phyloP scores from a whole-genome alignment of 345 rosid genomes.

The Kernera saxatilis region DNA sequence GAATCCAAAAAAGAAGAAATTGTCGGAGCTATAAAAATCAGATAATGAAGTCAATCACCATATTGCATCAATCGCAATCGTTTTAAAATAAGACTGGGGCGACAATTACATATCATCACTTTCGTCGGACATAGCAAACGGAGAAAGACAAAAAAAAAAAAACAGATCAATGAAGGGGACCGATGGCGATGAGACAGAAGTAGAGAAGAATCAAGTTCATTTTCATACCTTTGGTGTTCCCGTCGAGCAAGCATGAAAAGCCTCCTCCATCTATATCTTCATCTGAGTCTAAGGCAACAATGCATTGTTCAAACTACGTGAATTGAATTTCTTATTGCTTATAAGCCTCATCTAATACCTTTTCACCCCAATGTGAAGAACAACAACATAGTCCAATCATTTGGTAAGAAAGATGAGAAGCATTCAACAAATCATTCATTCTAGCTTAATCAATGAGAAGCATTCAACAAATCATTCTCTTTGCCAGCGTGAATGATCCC shows the following conservation, averaged over 20 bases:
- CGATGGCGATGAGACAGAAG: neutral
- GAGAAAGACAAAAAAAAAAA: neutral
- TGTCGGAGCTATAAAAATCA: neutral
- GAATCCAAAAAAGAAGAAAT: neutral
- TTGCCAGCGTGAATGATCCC: conserved; percentile 75
- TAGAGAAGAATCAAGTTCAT: neutral
- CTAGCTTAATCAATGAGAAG: too few relatives aligned
- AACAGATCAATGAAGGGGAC: neutral
- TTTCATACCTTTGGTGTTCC: conserved; percentile 47
- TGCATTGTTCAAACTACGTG: conserved; percentile 41
- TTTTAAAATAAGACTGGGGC: conserved; percentile 97
- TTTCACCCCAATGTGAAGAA: too few relatives aligned
- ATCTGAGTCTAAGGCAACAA: conserved; percentile 53
- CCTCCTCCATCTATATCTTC: conserved; percentile 74
- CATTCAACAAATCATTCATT: too few relatives aligned
- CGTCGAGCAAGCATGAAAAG: conserved; percentile 57
- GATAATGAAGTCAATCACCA: conserved; percentile 68
- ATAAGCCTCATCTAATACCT: too few relatives aligned
- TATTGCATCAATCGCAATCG: conserved; percentile 33
- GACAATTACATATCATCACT: conserved; percentile 65
- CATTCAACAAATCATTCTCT: conserved; percentile 47
- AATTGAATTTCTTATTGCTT: neutral
- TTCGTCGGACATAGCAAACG: neutral
- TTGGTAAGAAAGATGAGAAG: too few relatives aligned
- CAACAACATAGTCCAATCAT: too few relatives aligned